Percentiles rank a stretch among this genome's conserved stretches.
Evolutionary conservation across 2,329 filamentous ascomycete genomes (phyloP).

Genomic region (Beauveria sp.): DNA sequence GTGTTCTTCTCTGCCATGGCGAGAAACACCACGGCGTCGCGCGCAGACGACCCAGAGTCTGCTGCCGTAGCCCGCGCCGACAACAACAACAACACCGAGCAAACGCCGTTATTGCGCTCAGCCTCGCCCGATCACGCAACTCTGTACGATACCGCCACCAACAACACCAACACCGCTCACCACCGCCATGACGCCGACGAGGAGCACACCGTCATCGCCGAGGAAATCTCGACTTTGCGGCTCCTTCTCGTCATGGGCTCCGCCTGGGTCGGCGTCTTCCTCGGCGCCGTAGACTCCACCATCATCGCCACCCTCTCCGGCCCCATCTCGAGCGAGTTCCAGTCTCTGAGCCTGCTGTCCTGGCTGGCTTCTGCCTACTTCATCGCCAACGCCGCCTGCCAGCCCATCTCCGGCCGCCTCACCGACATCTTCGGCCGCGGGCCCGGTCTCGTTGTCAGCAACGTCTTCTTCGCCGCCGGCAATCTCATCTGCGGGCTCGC

Average conservation of each 20-base stretch:
- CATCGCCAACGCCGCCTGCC: slow-evolving; percentile 79
- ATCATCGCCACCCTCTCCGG: slow-evolving; percentile 80
- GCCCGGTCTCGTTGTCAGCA: slow-evolving; percentile 70
- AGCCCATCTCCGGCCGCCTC: slow-evolving; percentile 75
- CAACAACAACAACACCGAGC: neutral
- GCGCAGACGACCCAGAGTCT: neutral
- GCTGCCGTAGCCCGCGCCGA: neutral
- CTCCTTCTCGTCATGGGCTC: slow-evolving; percentile 48
- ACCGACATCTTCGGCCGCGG: slow-evolving; percentile 84
- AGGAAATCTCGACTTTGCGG: slow-evolving; percentile 39
- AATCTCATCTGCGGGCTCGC: slow-evolving; percentile 80
- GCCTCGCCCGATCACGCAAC: neutral
- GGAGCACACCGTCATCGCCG: slow-evolving; percentile 32
- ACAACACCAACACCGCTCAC: neutral
- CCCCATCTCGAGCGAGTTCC: slow-evolving; percentile 76
- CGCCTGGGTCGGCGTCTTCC: slow-evolving; percentile 53
- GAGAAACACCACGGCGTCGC: neutral
- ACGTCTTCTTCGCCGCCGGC: slow-evolving; percentile 69
- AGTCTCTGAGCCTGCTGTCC: slow-evolving; percentile 71
- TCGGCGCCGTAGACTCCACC: slow-evolving; percentile 64
- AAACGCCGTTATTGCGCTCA: neutral
- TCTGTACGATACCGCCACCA: neutral
- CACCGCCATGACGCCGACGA: neutral
- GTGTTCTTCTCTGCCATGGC: neutral
- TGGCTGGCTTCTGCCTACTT: slow-evolving; percentile 87